phyloP scores from a whole-genome alignment of 345 rosid genomes.

The Populus euphratica region DNA sequence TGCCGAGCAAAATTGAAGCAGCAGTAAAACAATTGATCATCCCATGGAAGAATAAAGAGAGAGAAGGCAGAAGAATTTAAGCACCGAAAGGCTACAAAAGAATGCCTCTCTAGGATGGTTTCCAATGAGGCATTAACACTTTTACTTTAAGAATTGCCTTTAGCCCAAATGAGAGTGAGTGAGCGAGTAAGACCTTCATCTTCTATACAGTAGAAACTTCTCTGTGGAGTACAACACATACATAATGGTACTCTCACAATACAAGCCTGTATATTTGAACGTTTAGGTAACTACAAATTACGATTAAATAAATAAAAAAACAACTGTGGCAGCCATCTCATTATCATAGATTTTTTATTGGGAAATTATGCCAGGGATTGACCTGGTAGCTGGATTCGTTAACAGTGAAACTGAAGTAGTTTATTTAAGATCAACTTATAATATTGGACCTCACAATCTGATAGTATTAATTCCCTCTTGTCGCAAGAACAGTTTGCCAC shows the following conservation, averaged over 20 bases:
- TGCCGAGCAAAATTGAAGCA: conserved; percentile 17
- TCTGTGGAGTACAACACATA: neutral
- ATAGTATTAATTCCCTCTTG: neutral
- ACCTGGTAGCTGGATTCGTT: neutral
- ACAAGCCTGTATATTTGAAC: too few relatives aligned
- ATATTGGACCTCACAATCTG: neutral
- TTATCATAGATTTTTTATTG: neutral
- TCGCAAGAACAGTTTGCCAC: neutral
- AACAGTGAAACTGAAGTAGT: neutral
- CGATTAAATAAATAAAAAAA: too few relatives aligned
- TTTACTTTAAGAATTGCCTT: conserved; percentile 16
- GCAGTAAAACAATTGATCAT: neutral
- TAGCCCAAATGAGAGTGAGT: neutral
- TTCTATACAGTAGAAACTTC: neutral
- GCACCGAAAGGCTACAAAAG: conserved; percentile 61
- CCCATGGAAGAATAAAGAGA: conserved; percentile 25
- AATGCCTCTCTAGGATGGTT: conserved; percentile 28
- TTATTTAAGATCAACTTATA: neutral
- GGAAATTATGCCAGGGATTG: neutral
- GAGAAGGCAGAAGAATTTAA: conserved; percentile 39
- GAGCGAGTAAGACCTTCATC: neutral
- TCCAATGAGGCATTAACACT: conserved; percentile 38
- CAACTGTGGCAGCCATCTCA: neutral
- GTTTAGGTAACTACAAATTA: neutral
- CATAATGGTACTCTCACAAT: neutral